phyloP scores from a whole-genome alignment of 306 rosid species.

The Lupinus albus region DNA sequence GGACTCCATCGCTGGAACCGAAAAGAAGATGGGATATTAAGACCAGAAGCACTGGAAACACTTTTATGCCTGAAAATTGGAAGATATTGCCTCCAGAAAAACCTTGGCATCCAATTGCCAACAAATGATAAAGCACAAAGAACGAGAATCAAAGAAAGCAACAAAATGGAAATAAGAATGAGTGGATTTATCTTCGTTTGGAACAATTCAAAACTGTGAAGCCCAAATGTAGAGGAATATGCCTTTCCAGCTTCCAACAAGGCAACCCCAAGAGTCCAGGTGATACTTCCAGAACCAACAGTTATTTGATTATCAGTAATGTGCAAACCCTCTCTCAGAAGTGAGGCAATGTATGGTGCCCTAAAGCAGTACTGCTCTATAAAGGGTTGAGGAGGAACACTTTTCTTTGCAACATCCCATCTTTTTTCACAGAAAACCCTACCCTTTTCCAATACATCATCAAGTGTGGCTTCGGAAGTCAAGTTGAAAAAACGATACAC shows the following conservation, averaged over 20 bases:
- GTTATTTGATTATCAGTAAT: slow-evolving; percentile 67
- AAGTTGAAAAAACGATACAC: slow-evolving; percentile 86
- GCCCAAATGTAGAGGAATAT: slow-evolving; percentile 56
- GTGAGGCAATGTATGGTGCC: slow-evolving; percentile 80
- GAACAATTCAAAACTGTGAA: slow-evolving; percentile 60
- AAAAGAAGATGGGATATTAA: slow-evolving; percentile 73
- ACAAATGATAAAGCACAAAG: slow-evolving; percentile 71
- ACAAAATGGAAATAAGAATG: slow-evolving; percentile 57
- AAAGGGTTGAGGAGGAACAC: slow-evolving; percentile 92
- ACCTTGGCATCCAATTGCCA: slow-evolving; percentile 71
- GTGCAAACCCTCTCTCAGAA: slow-evolving; percentile 90
- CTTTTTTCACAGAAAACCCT: slow-evolving; percentile 68
- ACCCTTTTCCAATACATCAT: slow-evolving; percentile 85
- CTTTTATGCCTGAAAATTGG: slow-evolving; percentile 74
- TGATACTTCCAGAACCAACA: slow-evolving; percentile 92
- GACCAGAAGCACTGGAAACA: slow-evolving; percentile 70
- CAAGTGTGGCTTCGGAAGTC: slow-evolving; percentile 74
- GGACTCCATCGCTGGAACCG: slow-evolving; percentile 87
- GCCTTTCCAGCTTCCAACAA: slow-evolving; percentile 86
- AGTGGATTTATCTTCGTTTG: slow-evolving; percentile 68
- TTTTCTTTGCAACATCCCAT: slow-evolving; percentile 80
- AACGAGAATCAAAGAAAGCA: slow-evolving; percentile 64
- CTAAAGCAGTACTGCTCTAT: slow-evolving; percentile 98
- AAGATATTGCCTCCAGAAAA: slow-evolving; percentile 73
- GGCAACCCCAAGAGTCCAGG: slow-evolving; percentile 98